Evolutionary conservation across 2,329 filamentous ascomycete species (phyloP), one percentile per base, ranked within the genome.

Genomic region (Pezicula radicicola): DNA sequence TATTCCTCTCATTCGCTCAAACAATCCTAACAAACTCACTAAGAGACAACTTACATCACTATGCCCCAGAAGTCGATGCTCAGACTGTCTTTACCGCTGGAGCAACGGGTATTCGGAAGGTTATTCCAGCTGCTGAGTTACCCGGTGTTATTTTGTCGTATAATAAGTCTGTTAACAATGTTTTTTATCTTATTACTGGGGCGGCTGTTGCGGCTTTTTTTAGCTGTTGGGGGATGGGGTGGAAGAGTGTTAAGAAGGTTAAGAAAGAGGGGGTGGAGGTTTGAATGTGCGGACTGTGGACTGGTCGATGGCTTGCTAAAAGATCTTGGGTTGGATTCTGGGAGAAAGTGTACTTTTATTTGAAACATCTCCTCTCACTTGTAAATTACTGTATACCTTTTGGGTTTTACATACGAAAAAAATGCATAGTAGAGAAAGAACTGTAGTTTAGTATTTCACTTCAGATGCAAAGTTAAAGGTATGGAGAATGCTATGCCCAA

Each of bases 141-240:
- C 53, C 59, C 0, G 66, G 64, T 8, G 72, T 76, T 2, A 51
- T 77, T 4, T 39, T 57, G 8, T 71, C 75, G 0, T 78, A 78
- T 50, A 63, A 67, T 2, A 63, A 66, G 19, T 68, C 52, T 3
- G 27, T 64, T 21, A 63, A 52, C 33, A 49, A 51, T 36, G 57
- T 57, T 2, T 56, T 63, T 18, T 65, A 63, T 49, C 39, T 63
- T 28, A 54, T 46, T 4, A 53, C 50, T n/a, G 56, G 46, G 2
- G 37, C 51, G n/a, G 55, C 52, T 8, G 50, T 37, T 25, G 49
- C 27, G 6, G 48, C 41, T 1, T 60, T 60, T 40, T 12, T 56
- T n/a, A 48, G 55, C 13, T 43, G 46, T 33, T 60, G 70, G 58
- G 76, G 74, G 0, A 69, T 79, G 59, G 77, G 76, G 0, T 77